phyloP scores from a whole-genome alignment of 768 basidiomycete species.

The Chalciporus piperatus region DNA sequence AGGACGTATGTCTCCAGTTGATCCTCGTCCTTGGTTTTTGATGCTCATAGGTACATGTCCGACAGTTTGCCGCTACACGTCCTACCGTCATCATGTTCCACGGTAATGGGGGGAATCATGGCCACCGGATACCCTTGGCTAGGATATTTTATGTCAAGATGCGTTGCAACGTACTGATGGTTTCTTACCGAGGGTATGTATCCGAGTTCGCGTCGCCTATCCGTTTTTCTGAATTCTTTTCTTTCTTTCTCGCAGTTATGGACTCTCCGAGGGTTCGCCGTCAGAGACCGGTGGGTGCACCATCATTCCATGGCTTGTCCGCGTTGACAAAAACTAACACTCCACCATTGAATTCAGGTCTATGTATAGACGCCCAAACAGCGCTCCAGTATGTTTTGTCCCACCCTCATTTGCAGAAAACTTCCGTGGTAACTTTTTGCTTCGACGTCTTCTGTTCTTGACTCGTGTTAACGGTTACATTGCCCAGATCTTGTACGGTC shows the following conservation, averaged over 20 bases:
- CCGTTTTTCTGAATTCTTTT: background rate
- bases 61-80: constrained; percentile 45
- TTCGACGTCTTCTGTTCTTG: background rate
- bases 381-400: constrained; percentile 69
- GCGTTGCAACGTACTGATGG: constrained; percentile 92
- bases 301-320: background rate
- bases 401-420: constrained; percentile 60
- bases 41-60: background rate
- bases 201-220: background rate
- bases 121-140: constrained; percentile 88
- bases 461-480: background rate
- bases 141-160: constrained; percentile 76
- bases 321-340: background rate
- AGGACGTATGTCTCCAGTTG: constrained; percentile 47
- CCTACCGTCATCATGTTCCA: constrained; percentile 95
- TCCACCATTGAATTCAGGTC: constrained; percentile 41
- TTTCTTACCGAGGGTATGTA: constrained; percentile 86
- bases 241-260: constrained; percentile 56
- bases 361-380: constrained; percentile 84
- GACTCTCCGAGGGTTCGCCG: constrained; percentile 80
- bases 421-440: constrained; percentile 55
- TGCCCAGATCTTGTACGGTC: constrained; percentile 69
- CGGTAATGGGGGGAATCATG: constrained; percentile 83
- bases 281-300: constrained; percentile 67
- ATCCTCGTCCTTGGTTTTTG: background rate